A percentile compares a stretch with the other conserved stretches of the same genome.
Conservation (phyloP, 1,139 yeast species). For the Yamadazyma diddensiae region DNA sequence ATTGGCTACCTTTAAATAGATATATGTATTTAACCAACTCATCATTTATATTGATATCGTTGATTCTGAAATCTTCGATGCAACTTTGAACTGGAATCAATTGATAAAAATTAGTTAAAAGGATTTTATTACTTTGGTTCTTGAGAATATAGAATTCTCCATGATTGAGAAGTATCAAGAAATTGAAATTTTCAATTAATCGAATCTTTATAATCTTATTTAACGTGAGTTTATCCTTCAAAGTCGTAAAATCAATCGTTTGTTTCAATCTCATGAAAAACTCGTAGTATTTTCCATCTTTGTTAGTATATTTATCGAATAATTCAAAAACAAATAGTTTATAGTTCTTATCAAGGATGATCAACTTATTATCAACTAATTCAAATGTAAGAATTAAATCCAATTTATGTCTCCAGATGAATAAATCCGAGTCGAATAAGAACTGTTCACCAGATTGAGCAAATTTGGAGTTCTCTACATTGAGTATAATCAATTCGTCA, state of each 20-base stretch:
- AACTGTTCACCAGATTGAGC: slow-evolving; percentile 36
- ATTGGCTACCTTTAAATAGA: slow-evolving; percentile 27
- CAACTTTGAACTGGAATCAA: slow-evolving; percentile 29
- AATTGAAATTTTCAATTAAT: slow-evolving; percentile 31
- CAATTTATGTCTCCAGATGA: slow-evolving; percentile 42
- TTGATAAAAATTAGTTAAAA: slow-evolving; percentile 33
- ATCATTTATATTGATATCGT: slow-evolving; percentile 18
- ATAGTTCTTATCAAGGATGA: slow-evolving; percentile 29
- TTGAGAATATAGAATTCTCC: slow-evolving; percentile 42
- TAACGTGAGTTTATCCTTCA: slow-evolving; percentile 26
- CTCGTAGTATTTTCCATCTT: slow-evolving; percentile 24
- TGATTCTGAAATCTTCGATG: slow-evolving; percentile 34
- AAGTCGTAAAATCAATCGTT: slow-evolving; percentile 36
- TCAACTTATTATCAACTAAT: slow-evolving; percentile 17
- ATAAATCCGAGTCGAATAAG: slow-evolving; percentile 37
- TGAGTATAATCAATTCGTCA: slow-evolving; percentile 40
- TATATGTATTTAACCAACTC: slow-evolving; percentile 20
- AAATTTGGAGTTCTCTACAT: slow-evolving; percentile 30
- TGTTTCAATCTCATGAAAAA: slow-evolving; percentile 32
- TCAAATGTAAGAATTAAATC: slow-evolving; percentile 25
- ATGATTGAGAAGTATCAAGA: slow-evolving; percentile 31
- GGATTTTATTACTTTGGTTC: slow-evolving; percentile 24
- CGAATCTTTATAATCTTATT: slow-evolving; percentile 23
- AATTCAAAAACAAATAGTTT: slow-evolving; percentile 33
- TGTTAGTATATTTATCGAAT: slow-evolving; percentile 9